Percentiles rank a stretch among this genome's conserved stretches.
These are phyloP conservation scores for Leccinum pachyderme DNA, from an alignment of 1,284 basidiomycete genomes.

Conservation along the genomic window DNA sequence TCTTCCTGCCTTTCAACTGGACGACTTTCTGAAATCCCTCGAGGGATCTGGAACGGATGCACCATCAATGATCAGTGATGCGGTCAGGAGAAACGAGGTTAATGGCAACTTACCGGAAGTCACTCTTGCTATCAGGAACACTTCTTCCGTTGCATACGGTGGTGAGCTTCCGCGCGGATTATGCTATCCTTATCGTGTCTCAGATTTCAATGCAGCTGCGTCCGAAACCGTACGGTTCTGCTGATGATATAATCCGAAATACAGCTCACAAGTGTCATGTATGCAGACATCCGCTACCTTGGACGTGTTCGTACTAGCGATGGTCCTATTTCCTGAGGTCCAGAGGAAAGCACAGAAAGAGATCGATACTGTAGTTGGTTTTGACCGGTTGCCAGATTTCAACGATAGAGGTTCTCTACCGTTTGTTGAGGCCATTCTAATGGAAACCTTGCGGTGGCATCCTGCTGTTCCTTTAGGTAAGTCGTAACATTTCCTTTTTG, in stretches of 20 bases:
- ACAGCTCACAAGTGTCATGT: constrained; percentile 1
- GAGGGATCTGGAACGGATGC: constrained; percentile 18
- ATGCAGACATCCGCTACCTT: constrained; percentile 44
- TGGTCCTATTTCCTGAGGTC: constrained; percentile 48
- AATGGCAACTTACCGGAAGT: constrained; percentile 19
- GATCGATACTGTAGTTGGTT: constrained; percentile 41
- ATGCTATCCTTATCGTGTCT: not conserved
- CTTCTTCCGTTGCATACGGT: constrained; percentile 27
- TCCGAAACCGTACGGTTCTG: constrained; percentile 25
- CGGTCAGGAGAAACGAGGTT: constrained; percentile 21
- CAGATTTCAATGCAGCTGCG: constrained; percentile 14
- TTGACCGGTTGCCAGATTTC: constrained; percentile 40
- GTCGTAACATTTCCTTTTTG: constrained; percentile 9
- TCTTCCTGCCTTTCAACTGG: not conserved
- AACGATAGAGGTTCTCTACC: constrained; percentile 39
- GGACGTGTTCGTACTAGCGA: constrained; percentile 47
- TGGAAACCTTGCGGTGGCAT: constrained; percentile 52
- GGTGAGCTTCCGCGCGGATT: constrained; percentile 13
- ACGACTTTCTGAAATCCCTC: not conserved
- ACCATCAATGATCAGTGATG: constrained; percentile 23
- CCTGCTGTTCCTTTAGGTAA: constrained; percentile 47
- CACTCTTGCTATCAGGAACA: constrained; percentile 16
- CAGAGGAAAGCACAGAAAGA: constrained; percentile 45
- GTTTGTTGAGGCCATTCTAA: constrained; percentile 49
- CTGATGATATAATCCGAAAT: not conserved